phyloP scores from a whole-genome alignment of 441 rosid genomes.

The Erysimum cheiri region DNA sequence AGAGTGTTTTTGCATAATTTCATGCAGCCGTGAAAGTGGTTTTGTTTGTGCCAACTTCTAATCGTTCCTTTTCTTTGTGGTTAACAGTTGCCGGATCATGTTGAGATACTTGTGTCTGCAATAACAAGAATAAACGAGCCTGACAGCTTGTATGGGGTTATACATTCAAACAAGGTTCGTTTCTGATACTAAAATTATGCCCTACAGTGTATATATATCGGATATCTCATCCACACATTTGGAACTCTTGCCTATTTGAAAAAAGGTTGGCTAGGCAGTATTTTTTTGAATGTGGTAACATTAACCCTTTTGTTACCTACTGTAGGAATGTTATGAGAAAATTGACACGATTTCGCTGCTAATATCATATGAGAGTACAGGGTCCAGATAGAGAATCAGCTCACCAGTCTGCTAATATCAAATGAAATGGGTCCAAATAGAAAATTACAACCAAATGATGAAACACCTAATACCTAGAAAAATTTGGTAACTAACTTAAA shows the following conservation, averaged over 20 bases:
- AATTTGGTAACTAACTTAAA: not conserved
- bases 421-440: not conserved
- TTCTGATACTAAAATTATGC: slow-evolving; percentile 26
- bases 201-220: slow-evolving; percentile 12
- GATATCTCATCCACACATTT: slow-evolving; percentile 29
- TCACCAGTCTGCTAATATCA: slow-evolving; percentile 9
- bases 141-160: slow-evolving; percentile 94
- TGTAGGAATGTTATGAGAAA: slow-evolving; percentile 23
- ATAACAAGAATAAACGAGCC: slow-evolving; percentile 93
- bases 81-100: slow-evolving; percentile 75
- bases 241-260: slow-evolving; percentile 17
- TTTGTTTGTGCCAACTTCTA: slow-evolving; percentile 12
- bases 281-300: slow-evolving; percentile 20
- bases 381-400: slow-evolving; percentile 8
- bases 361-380: not conserved
- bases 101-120: slow-evolving; percentile 91
- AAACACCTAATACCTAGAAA: not conserved
- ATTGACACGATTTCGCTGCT: slow-evolving; percentile 24
- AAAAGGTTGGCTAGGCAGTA: slow-evolving; percentile 24
- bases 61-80: slow-evolving; percentile 35
- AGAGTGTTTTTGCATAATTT: slow-evolving; percentile 11
- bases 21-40: slow-evolving; percentile 16
- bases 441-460: slow-evolving; percentile 15
- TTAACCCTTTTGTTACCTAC: slow-evolving; percentile 9
- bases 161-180: slow-evolving; percentile 88